phyloP scores from a whole-genome alignment of 768 basidiomycete species.

The Mycena olivaceomarginata region DNA sequence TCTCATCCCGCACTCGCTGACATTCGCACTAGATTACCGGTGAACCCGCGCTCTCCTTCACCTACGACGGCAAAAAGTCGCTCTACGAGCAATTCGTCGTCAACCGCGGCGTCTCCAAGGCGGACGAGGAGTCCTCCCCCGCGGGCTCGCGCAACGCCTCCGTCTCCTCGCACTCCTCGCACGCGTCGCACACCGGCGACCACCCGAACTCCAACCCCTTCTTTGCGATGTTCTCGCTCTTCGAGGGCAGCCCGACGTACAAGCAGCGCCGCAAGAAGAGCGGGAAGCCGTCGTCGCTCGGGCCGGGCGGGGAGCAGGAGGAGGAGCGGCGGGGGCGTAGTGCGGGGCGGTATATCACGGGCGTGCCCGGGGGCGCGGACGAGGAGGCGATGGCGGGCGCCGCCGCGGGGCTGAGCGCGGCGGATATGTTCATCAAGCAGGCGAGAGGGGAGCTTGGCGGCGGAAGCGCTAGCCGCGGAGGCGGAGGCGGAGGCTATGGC shows the following conservation, averaged over 20 bases:
- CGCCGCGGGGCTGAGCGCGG: constrained; percentile 65
- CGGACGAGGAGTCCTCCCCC: constrained; percentile 30
- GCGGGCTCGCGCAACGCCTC: constrained; percentile 44
- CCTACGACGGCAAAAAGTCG: constrained; percentile 89
- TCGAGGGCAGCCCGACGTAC: constrained; percentile 91
- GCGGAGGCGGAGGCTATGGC: constrained; percentile 11
- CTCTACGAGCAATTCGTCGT: constrained; percentile 92
- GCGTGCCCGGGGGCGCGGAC: constrained; percentile 30
- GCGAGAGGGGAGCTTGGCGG: constrained; percentile 73
- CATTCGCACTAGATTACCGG: constrained; percentile 61
- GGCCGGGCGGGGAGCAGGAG: constrained; percentile 53
- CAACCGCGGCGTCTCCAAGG: constrained; percentile 38
- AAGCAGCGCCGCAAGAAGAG: constrained; percentile 92
- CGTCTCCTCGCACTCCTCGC: constrained; percentile 37
- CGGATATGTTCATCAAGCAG: constrained; percentile 80
- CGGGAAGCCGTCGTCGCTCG: constrained; percentile 56
- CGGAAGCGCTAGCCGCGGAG: constrained; percentile 51
- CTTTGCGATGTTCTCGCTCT: constrained; percentile 82
- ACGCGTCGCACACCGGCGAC: constrained; percentile 43
- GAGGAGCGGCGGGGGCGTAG: constrained; percentile 51
- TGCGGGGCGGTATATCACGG: constrained; percentile 31
- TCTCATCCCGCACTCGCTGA: background rate
- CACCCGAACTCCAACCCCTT: constrained; percentile 71
- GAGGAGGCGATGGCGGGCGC: constrained; percentile 48
- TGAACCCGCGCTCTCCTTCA: constrained; percentile 93